phyloP scores from a whole-genome alignment of 768 basidiomycete genomes.

The Lactifluus volemus region DNA sequence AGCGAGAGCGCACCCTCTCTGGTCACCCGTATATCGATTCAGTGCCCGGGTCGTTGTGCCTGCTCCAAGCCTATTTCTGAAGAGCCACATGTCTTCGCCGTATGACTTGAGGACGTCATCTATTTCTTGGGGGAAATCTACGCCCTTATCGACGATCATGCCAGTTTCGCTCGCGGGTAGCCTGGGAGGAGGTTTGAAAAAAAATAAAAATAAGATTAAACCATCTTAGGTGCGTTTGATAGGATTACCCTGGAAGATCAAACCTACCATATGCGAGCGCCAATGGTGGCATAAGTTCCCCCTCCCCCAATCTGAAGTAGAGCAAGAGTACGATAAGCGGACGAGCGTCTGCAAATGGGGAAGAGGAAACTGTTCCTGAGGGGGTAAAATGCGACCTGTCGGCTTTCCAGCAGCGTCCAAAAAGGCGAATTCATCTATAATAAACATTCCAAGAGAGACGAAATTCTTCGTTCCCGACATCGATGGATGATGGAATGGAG shows the following conservation, averaged over 20 bases:
- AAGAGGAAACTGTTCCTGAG: conserved; percentile 40
- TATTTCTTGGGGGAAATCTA: conserved; percentile 60
- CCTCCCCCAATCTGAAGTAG: conserved; percentile 78
- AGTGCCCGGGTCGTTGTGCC: conserved; percentile 69
- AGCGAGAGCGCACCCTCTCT: conserved; percentile 44
- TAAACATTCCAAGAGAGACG: conserved; percentile 81
- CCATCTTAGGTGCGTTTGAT: neutral
- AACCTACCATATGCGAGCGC: conserved; percentile 69
- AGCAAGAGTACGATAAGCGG: neutral
- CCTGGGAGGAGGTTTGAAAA: conserved; percentile 33
- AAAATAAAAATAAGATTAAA: too few species aligned
- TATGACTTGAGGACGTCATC: conserved; percentile 48
- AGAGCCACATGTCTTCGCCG: conserved; percentile 72
- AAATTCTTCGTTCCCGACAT: conserved; percentile 28
- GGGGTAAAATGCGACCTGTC: conserved; percentile 33
- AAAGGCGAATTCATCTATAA: conserved; percentile 74
- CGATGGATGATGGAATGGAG: neutral
- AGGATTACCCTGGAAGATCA: neutral
- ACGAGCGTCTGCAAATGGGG: neutral
- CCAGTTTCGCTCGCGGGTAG: conserved; percentile 54
- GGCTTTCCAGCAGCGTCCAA: conserved; percentile 46
- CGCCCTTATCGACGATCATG: conserved; percentile 78
- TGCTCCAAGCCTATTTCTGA: conserved; percentile 46
- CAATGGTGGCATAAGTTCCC: conserved; percentile 74
- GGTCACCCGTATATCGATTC: conserved; percentile 67